Evolutionary conservation across 1,139 yeast genomes (phyloP).

Genomic region (Nakaseomyces kungkrabaensis): DNA sequence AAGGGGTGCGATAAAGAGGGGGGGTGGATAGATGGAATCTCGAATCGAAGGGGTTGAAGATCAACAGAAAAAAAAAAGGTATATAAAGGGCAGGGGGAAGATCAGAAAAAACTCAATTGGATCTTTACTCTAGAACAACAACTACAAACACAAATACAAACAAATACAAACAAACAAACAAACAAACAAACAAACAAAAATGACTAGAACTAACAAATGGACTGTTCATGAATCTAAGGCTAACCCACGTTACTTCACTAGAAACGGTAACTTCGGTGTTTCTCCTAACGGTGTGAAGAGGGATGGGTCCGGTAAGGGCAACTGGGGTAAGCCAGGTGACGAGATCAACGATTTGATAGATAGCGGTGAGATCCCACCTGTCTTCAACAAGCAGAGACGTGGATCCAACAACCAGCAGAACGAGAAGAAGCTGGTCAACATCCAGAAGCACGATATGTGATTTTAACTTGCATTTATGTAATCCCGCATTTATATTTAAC

Average conservation of each 20-base stretch:
- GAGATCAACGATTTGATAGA: slow-evolving; percentile 45
- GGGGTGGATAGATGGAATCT: too few relatives aligned
- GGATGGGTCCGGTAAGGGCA: slow-evolving; percentile 73
- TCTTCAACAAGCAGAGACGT: slow-evolving; percentile 35
- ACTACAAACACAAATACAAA: not conserved
- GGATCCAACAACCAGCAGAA: slow-evolving; percentile 36
- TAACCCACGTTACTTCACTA: slow-evolving; percentile 67
- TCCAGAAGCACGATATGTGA: slow-evolving; percentile 15
- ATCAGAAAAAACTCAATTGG: not conserved
- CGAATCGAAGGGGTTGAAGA: too few relatives aligned
- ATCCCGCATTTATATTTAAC: not conserved
- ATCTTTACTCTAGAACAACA: not conserved
- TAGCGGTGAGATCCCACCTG: slow-evolving; percentile 34
- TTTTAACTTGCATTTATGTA: not conserved
- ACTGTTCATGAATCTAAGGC: slow-evolving; percentile 50
- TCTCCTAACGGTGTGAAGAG: slow-evolving; percentile 74
- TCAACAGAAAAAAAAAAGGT: too few relatives aligned
- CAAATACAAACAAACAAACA: not conserved
- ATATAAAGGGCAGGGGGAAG: too few relatives aligned
- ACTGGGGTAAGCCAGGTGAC: slow-evolving; percentile 67
- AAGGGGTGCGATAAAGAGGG: too few relatives aligned
- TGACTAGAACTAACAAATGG: slow-evolving; percentile 87
- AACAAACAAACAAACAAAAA: slow-evolving; percentile 3
- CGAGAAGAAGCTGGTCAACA: slow-evolving; percentile 30
- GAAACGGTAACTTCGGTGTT: slow-evolving; percentile 53